Base-by-base conservation (phyloP, 169 alveolate species). In the Plasmodium chabaudi region DNA sequence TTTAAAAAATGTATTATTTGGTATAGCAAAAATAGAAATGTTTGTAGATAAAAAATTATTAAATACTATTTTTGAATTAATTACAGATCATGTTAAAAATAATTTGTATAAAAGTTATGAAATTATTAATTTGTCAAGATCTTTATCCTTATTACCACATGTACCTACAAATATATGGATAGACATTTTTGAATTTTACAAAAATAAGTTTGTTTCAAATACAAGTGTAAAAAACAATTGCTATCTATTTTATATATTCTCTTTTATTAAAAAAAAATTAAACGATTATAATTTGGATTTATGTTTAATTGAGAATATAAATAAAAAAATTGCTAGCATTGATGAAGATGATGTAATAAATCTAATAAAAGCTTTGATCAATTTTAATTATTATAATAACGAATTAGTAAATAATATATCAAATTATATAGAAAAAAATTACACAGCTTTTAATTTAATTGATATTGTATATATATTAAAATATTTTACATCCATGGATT, bases 21-120 rank as follows among this genome's bases (percentile, higher is more conserved):
- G 91, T 6, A 84, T 84, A 15, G 69, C 87, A 42, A 84, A 84
- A 64, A 84, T 84, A 13, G 91, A 84, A 84, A 84, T 84, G 84
- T 47, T 74, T 15, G 39, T 84, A 46, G 70, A 84, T 60, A 84
- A 59, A 84, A 67, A 59, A 55, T 25, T 84, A 61, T 72, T 56
- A 7, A 56, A 68, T 21, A 25, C 56, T 59, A 84, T 84, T 21
- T 84, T 57, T 25, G 91, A 68, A 69, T 53, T 84, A 46, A 60
- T 70, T 61, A 63, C 13, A 25, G 5, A 5, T 17, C 60, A 84
- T 69, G 67, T 70, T 69, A 68, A 69, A 42, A 5, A 53, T 21
- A 60, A 59, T 59, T 12, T 84, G 53, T 84, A 84, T 51, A 84
- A 84, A 68, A 46, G 23, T 84, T 84, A 69, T 84, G 91, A 84